Evolutionary conservation across 495 filamentous ascomycete genomes (phyloP).

Genomic region (Neurospora tetraspora): DNA sequence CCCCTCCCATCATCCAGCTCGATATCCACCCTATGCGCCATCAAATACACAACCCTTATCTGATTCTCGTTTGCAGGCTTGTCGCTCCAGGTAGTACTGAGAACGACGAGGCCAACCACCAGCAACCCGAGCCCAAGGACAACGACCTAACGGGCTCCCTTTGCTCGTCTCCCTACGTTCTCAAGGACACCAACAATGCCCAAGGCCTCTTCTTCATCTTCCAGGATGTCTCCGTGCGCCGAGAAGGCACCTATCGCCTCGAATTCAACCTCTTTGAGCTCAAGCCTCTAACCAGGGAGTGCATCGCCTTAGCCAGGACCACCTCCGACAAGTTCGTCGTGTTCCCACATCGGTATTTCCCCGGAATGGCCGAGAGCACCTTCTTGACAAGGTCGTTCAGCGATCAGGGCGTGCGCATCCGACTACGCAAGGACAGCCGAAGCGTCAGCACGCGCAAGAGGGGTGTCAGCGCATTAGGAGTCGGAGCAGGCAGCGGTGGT

Average conservation of each 20-base stretch:
- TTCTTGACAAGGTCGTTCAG: slow-evolving; percentile 86
- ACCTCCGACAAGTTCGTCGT: slow-evolving; percentile 70
- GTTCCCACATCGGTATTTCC: slow-evolving; percentile 67
- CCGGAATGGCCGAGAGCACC: slow-evolving; percentile 83
- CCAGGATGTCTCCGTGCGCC: slow-evolving; percentile 78
- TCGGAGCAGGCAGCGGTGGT: neutral
- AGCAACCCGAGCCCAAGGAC: slow-evolving; percentile 39
- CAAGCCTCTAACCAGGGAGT: slow-evolving; percentile 51
- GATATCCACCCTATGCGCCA: slow-evolving; percentile 45
- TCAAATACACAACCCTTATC: slow-evolving; percentile 50
- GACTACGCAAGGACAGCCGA: slow-evolving; percentile 71
- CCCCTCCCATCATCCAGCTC: slow-evolving; percentile 85
- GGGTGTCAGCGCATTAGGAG: slow-evolving; percentile 8
- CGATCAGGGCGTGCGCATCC: slow-evolving; percentile 85
- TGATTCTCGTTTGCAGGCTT: slow-evolving; percentile 64
- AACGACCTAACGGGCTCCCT: slow-evolving; percentile 54
- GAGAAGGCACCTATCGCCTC: slow-evolving; percentile 68
- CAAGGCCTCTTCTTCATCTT: slow-evolving; percentile 98
- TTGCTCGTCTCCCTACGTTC: slow-evolving; percentile 82
- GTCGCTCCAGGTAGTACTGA: slow-evolving; percentile 19
- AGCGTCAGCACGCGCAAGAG: slow-evolving; percentile 36
- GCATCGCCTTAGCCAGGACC: slow-evolving; percentile 51
- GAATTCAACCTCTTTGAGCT: slow-evolving; percentile 86
- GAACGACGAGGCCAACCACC: slow-evolving; percentile 41
- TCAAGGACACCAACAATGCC: slow-evolving; percentile 86